These are phyloP conservation scores for Chaetomiaceae sp. DNA, from an alignment of 2,329 filamentous ascomycete species.

Conservation along the genomic window DNA sequence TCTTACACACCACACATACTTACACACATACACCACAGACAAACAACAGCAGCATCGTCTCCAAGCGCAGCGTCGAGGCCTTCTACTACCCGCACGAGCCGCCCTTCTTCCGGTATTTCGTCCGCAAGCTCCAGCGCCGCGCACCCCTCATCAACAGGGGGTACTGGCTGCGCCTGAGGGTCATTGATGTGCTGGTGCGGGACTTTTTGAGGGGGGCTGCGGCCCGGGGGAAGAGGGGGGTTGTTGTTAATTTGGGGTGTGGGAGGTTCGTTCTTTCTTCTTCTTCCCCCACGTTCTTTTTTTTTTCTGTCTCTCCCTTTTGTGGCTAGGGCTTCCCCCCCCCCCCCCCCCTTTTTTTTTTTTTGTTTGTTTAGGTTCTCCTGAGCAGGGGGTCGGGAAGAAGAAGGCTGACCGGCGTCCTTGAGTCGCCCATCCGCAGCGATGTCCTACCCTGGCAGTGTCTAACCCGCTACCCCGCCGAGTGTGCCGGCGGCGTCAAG, in stretches of 20 bases:
- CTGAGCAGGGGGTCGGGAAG: neutral
- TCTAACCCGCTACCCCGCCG: conserved; percentile 58
- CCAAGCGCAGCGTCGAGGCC: conserved; percentile 87
- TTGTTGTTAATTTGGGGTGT: conserved; percentile 81
- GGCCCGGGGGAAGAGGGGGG: conserved; percentile 52
- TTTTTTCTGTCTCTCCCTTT: neutral
- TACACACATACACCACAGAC: no score
- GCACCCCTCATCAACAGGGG: conserved; percentile 88
- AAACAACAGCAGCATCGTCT: conserved; percentile 87
- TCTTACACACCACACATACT: no score
- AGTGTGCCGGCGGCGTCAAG: conserved; percentile 51
- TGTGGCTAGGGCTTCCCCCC: no score
- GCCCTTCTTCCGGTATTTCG: conserved; percentile 84
- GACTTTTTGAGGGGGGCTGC: conserved; percentile 55
- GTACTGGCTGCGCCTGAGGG: conserved; percentile 80
- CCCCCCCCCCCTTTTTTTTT: neutral
- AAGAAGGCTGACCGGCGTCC: no score
- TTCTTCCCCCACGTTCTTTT: neutral
- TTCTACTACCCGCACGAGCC: conserved; percentile 73
- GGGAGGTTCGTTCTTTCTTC: conserved; percentile 64
- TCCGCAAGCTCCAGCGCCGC: conserved; percentile 74
- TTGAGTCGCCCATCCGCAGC: no score
- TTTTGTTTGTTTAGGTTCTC: neutral
- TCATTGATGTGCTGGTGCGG: conserved; percentile 69
- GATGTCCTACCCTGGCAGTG: conserved; percentile 86